Evolutionary conservation across 2,329 filamentous ascomycete species (phyloP).

Genomic region (Didymella sp.): DNA sequence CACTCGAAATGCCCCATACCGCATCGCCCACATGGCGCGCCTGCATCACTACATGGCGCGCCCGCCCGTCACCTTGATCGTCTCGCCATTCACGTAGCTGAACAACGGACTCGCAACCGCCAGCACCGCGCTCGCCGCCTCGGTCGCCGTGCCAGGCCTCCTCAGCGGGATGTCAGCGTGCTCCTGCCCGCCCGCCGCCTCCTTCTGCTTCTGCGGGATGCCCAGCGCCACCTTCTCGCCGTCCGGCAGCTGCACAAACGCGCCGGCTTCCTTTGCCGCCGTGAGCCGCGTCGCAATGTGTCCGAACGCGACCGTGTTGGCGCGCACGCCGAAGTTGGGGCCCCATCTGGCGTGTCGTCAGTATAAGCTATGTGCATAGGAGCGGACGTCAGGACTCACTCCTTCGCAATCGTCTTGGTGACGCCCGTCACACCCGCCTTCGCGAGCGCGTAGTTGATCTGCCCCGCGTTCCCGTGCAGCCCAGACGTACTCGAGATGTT

Average conservation of each 20-base stretch:
- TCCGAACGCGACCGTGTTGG: constrained; percentile 86
- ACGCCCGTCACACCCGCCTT: constrained; percentile 85
- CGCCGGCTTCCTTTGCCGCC: constrained; percentile 82
- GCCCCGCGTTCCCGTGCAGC: constrained; percentile 86
- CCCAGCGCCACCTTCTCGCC: constrained; percentile 62
- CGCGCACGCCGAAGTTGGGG: constrained; percentile 78
- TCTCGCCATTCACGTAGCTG: constrained; percentile 85
- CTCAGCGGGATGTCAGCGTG: constrained; percentile 79
- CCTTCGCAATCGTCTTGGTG: constrained; percentile 87
- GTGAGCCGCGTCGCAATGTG: constrained; percentile 82
- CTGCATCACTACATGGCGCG: constrained; percentile 60
- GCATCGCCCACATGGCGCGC: too few relatives aligned
- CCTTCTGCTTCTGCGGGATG: constrained; percentile 54
- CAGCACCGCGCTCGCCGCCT: constrained; percentile 79
- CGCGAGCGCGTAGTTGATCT: constrained; percentile 85
- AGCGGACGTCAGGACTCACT: constrained; percentile 60
- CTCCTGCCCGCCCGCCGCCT: constrained; percentile 38
- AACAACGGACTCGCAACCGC: constrained; percentile 83
- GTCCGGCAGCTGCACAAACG: constrained; percentile 76
- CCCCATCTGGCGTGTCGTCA: constrained; percentile 65
- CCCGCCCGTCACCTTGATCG: constrained; percentile 84
- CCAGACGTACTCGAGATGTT: constrained; percentile 86
- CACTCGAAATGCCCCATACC: background rate
- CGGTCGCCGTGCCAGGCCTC: constrained; percentile 76
- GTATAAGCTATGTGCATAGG: background rate